Percentiles rank a stretch among this genome's conserved stretches.
Evolutionary conservation across 371 early-diverging fungal species (phyloP).

Genomic region (Amoeboaphelidium protococcarum): DNA sequence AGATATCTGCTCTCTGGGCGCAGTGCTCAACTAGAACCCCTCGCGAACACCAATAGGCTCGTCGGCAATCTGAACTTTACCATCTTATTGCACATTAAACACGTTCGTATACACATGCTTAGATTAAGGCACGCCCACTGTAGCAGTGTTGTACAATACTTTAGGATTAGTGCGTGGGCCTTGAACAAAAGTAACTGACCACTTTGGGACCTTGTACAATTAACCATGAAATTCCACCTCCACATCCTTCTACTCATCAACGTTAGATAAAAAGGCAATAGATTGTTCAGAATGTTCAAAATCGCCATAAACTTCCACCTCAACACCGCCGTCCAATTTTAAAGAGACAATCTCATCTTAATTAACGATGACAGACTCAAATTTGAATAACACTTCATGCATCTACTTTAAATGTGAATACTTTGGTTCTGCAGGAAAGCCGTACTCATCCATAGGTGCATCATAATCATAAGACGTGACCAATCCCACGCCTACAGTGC

Average conservation of each 20-base stretch:
- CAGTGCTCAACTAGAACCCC: not conserved
- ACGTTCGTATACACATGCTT: not conserved
- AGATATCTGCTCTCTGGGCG: slow-evolving; percentile 15
- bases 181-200: slow-evolving; percentile 7
- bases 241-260: slow-evolving; percentile 1
- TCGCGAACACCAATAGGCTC: slow-evolving; percentile 1
- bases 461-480: slow-evolving; percentile 19
- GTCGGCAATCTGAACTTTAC: not conserved
- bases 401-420: slow-evolving; percentile 13
- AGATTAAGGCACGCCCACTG: not conserved
- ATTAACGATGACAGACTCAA: slow-evolving; percentile 2
- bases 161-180: slow-evolving; percentile 1
- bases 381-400: slow-evolving; percentile 8
- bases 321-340: slow-evolving; percentile 2
- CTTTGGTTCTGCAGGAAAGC: slow-evolving; percentile 19
- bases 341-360: not conserved
- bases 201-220: slow-evolving; percentile 2
- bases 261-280: slow-evolving; percentile 13
- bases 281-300: slow-evolving; percentile 4
- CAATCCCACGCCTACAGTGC: slow-evolving; percentile 6
- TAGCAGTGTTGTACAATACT: slow-evolving; percentile 1
- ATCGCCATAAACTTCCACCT: slow-evolving; percentile 5
- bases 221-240: slow-evolving; percentile 3
- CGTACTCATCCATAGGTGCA: slow-evolving; percentile 23
- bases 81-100: not conserved